Evolutionary conservation across 352 stramenopile genomes (phyloP), one percentile per base, ranked within the genome.

Genomic region (Globisporangium canariense): DNA sequence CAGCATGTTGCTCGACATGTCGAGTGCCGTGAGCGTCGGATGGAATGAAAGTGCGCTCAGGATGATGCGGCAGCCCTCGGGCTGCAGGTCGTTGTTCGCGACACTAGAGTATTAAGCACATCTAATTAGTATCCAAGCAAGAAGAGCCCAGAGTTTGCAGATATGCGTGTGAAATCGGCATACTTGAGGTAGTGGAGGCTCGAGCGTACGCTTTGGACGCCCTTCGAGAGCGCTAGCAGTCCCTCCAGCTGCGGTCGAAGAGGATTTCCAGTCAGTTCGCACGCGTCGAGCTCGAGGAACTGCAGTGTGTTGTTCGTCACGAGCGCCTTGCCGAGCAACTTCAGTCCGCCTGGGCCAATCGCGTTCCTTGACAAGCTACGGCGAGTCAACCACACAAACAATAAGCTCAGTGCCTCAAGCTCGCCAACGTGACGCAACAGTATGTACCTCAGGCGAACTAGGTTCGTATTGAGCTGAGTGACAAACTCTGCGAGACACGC

Each of bases 271-370:
- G 78, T 62, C 43, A 90, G 72, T 0, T 86, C 77, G 20, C 78
- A 89, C 1, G 69, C 40, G 22, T 83, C 73, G 6, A 91, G 59
- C 36, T 88, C 73, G n/a, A 91, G 65, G 28, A 83, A 71, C 18
- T 90, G 73, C 16, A 91, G 32, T 14, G 71, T 70, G 49, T 86
- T 85, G 71, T 91, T 91, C 25, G 77, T 89, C 51, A 89, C 55
- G 14, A 91, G 67, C 7, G 82, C 80, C 8, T 66, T 73, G 4
- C 82, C 82, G 0, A 91, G 64, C 9, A 83, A 20, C 20, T 55
- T 38, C 16, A 70, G 78, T 2, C 82, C 80, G 36, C 71, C 46
- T 0, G 78, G 71, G 11, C 78, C 80, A 49, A 91, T 58, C 0
- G 53, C 45, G 59, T 88, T 90, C 25, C 64, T 71, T 20, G 74